Evolutionary conservation across 306 rosid genomes (phyloP), one percentile per base, ranked within the genome.

Genomic region (Mimosa bimucronata): DNA sequence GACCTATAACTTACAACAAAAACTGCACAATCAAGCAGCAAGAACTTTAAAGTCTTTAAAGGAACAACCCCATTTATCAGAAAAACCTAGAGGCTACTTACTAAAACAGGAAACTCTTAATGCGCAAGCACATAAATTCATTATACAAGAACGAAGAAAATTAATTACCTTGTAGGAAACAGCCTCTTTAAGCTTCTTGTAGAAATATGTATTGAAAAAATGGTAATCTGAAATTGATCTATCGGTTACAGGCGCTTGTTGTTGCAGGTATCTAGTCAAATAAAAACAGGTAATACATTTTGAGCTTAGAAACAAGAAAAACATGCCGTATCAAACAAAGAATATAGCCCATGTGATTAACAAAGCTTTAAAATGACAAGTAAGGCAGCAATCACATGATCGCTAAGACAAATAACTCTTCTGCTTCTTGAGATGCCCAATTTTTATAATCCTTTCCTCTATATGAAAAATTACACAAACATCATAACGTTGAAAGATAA

Each of bases 151-250:
- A 72, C 28, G 64, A 73, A 73, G 77, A 71, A 77, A 68, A 73
- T 64, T 30, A 53, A 71, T 23, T 86, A 95, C 98, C 99, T 95
- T 89, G 84, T 82, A 77, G 71, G 94, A 86, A 50, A 93, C 91
- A 79, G 94, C 98, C 82, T 92, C 96, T 85, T 87, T 90, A 66
- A 95, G 97, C 93, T 95, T 95, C 68, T 90, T 83, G 88, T 93
- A 95, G 85, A 95, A 95, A 87, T 88, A 95, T 44, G 99, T 95
- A 77, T 93, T 95, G 86, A 95, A 91, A 81, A 95, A 90, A 85
- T 93, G 97, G 87, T 85, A 95, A 76, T 88, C 89, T 23, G 85
- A 85, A 73, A 74, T 84, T 44, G 86, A 85, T 65, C 71, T 84
- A 80, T 84, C 81, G 73, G 88, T 72, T 76, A 84, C 81, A 82